A percentile compares a stretch with the other conserved stretches of the same genome.
These are phyloP conservation scores for Neonectria sp. DNA, from an alignment of 2,329 filamentous ascomycete genomes.

Conservation along the genomic window DNA sequence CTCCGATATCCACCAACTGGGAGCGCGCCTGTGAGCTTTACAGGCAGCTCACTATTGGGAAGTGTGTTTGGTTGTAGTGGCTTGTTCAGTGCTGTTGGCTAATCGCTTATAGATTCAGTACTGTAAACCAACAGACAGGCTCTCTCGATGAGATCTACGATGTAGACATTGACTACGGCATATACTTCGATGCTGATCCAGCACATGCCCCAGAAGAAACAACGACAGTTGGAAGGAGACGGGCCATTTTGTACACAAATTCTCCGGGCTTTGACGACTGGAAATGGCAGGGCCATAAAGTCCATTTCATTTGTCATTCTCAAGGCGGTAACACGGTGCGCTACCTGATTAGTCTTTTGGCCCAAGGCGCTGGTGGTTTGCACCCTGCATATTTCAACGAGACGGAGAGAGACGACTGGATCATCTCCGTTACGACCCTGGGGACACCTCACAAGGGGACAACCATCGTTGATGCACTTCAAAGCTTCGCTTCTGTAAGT, in stretches of 20 bases:
- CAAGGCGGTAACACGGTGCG: slow-evolving; percentile 27
- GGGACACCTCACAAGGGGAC: slow-evolving; percentile 24
- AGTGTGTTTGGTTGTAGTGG: not conserved
- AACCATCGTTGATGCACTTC: slow-evolving; percentile 16
- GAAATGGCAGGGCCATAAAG: slow-evolving; percentile 22
- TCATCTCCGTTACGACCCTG: slow-evolving; percentile 23
- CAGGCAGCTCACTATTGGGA: slow-evolving; percentile 22
- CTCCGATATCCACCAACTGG: slow-evolving; percentile 27
- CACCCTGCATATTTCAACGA: slow-evolving; percentile 17
- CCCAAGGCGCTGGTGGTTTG: slow-evolving; percentile 8
- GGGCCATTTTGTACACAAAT: slow-evolving; percentile 18
- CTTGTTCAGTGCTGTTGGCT: not conserved
- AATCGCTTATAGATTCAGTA: slow-evolving; percentile 18
- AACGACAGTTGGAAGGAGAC: not conserved
- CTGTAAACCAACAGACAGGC: slow-evolving; percentile 1
- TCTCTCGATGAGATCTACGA: slow-evolving; percentile 18
- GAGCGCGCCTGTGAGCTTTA: slow-evolving; percentile 29
- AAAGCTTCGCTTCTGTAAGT: slow-evolving; percentile 13
- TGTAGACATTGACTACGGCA: slow-evolving; percentile 23
- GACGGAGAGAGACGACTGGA: slow-evolving; percentile 19
- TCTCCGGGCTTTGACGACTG: slow-evolving; percentile 16
- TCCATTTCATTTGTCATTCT: slow-evolving; percentile 27
- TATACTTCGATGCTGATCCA: slow-evolving; percentile 10
- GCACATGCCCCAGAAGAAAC: slow-evolving; percentile 18
- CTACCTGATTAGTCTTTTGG: slow-evolving; percentile 27